Conservation (phyloP, 2,329 filamentous ascomycete genomes). For the Paradendryphiella salina region DNA sequence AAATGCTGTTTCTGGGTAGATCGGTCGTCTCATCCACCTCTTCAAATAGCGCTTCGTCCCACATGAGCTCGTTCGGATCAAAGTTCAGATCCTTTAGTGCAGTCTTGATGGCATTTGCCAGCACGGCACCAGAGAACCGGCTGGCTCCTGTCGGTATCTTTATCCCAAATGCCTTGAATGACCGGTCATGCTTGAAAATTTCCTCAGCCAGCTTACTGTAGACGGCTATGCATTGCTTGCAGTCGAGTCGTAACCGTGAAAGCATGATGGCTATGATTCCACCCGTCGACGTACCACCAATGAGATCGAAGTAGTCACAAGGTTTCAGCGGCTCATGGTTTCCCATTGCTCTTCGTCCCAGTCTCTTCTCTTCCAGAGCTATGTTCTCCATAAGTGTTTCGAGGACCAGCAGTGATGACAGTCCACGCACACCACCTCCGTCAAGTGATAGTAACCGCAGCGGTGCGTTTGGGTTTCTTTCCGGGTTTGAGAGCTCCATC, state of each 20-base stretch:
- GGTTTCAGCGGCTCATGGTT: slow-evolving; percentile 41
- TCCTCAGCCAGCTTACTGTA: slow-evolving; percentile 44
- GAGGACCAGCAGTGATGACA: slow-evolving; percentile 47
- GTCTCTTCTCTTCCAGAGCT: slow-evolving; percentile 44
- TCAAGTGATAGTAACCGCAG: slow-evolving; percentile 44
- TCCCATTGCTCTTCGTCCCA: slow-evolving; percentile 33
- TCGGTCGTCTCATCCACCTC: slow-evolving; percentile 35
- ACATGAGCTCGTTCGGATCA: slow-evolving; percentile 45
- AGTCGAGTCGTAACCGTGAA: slow-evolving; percentile 45
- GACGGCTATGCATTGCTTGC: slow-evolving; percentile 45
- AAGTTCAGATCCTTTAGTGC: slow-evolving; percentile 41
- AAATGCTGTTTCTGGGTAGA: slow-evolving; percentile 41
- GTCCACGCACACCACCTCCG: slow-evolving; percentile 47
- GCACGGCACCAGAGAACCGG: slow-evolving; percentile 44
- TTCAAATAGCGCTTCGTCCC: slow-evolving; percentile 48
- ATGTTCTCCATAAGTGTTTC: slow-evolving; percentile 48
- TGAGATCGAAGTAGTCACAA: slow-evolving; percentile 49
- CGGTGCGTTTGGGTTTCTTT: slow-evolving; percentile 40
- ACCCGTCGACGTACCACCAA: slow-evolving; percentile 48
- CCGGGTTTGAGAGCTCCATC: slow-evolving; percentile 34
- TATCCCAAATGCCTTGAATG: slow-evolving; percentile 39
- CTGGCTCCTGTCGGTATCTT: slow-evolving; percentile 45
- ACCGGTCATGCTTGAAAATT: slow-evolving; percentile 47
- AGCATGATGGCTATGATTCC: slow-evolving; percentile 49
- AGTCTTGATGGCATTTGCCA: slow-evolving; percentile 45